Conservation (phyloP, 108 stramenopile species). For the Nannochloropsis oceanica region DNA sequence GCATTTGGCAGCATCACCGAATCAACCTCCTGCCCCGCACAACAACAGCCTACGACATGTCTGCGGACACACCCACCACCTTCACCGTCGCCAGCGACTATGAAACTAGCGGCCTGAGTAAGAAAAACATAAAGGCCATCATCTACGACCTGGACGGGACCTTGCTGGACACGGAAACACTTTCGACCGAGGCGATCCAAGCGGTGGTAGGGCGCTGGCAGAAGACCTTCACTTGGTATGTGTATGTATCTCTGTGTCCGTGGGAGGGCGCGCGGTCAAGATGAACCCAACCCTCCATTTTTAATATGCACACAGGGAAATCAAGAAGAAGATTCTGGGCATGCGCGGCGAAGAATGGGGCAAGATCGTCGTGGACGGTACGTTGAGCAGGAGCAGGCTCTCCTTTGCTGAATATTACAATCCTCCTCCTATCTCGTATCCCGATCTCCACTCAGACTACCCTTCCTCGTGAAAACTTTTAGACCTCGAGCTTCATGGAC, state of each 20-base stretch:
- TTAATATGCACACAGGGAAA: background rate
- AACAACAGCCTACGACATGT: no score
- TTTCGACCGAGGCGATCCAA: constrained; percentile 7
- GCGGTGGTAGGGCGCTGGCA: constrained; percentile 10
- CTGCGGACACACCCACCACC: no score
- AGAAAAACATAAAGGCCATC: background rate
- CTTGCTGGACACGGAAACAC: constrained; percentile 18
- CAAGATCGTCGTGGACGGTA: constrained; percentile 10
- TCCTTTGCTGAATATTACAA: no score
- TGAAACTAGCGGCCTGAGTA: no score
- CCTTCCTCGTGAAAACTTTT: background rate
- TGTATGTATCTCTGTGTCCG: background rate
- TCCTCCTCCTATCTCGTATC: background rate
- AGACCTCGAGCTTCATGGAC: constrained; percentile 10
- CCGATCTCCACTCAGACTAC: background rate
- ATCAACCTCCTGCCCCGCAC: no score
- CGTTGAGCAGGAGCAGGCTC: background rate
- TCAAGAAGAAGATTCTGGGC: constrained; percentile 25
- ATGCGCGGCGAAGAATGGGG: constrained; percentile 13
- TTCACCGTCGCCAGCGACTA: no score
- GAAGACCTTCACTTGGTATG: constrained; percentile 19
- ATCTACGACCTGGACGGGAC: constrained; percentile 1
- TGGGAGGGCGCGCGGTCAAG: no score
- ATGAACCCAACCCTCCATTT: no score
- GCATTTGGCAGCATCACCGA: no score